Conservation (phyloP, 2,329 filamentous ascomycete species). For the Oidium heveae region DNA sequence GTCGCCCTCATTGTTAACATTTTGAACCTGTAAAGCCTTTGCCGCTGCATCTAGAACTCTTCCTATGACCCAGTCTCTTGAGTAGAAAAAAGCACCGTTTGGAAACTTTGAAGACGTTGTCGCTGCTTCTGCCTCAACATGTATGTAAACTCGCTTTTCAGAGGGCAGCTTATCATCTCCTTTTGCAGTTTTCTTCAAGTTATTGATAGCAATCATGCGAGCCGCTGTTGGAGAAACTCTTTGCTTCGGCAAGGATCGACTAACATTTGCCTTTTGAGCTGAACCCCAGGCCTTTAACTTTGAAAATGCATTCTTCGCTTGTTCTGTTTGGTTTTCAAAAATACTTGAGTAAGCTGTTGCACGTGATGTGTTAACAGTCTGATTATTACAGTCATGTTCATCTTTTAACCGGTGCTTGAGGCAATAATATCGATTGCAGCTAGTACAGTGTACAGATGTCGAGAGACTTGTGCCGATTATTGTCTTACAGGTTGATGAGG, state of each 20-base stretch:
- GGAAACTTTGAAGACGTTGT: conserved; percentile 66
- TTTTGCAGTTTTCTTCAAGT: conserved; percentile 67
- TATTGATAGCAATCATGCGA: conserved; percentile 43
- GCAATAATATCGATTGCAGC: conserved; percentile 51
- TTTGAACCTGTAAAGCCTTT: conserved; percentile 51
- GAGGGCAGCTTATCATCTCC: conserved; percentile 58
- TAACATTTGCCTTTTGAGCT: conserved; percentile 35
- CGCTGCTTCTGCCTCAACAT: conserved; percentile 72
- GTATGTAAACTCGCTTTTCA: conserved; percentile 75
- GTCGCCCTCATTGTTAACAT: conserved; percentile 55
- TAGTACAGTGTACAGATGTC: conserved; percentile 44
- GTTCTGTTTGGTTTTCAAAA: conserved; percentile 25
- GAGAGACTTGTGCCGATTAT: conserved; percentile 40
- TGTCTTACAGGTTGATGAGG: conserved; percentile 39
- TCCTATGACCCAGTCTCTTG: conserved; percentile 72
- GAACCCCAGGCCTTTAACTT: conserved; percentile 59
- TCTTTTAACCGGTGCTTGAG: conserved; percentile 51
- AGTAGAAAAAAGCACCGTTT: conserved; percentile 58
- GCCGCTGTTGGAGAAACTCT: conserved; percentile 37
- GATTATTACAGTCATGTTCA: conserved; percentile 64
- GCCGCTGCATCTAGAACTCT: conserved; percentile 58
- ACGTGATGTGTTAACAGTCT: conserved; percentile 32
- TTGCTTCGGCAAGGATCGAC: conserved; percentile 30
- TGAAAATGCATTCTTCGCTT: conserved; percentile 48
- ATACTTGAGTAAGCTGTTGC: conserved; percentile 18